phyloP scores from a whole-genome alignment of 2,329 filamentous ascomycete genomes.

The Fusarium illudens region DNA sequence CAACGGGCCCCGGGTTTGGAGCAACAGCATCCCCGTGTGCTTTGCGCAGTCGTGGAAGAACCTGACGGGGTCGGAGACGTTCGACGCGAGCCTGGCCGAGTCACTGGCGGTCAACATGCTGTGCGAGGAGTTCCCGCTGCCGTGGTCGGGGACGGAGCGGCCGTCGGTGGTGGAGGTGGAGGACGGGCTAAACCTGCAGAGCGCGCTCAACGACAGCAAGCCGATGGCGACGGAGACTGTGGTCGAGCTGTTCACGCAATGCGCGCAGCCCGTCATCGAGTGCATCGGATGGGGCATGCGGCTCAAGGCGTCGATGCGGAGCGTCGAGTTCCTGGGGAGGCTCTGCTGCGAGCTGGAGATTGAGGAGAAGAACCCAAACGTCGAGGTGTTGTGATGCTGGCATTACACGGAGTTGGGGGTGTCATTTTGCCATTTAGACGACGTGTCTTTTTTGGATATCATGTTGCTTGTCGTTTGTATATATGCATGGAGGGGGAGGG shows the following conservation, averaged over 20 bases:
- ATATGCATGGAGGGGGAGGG: neutral
- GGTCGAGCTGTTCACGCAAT: slow-evolving; percentile 38
- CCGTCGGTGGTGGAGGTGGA: slow-evolving; percentile 38
- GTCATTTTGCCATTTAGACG: neutral
- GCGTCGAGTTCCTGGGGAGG: slow-evolving; percentile 37
- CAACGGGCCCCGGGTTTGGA: slow-evolving; percentile 38
- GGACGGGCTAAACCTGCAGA: slow-evolving; percentile 36
- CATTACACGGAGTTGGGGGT: slow-evolving; percentile 25
- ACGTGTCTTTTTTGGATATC: slow-evolving; percentile 8
- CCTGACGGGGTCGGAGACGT: slow-evolving; percentile 33
- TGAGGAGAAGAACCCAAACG: slow-evolving; percentile 34
- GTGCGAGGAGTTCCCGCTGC: slow-evolving; percentile 38
- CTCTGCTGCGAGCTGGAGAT: slow-evolving; percentile 40
- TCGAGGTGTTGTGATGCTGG: slow-evolving; percentile 24
- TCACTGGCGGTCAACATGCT: slow-evolving; percentile 40
- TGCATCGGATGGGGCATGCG: slow-evolving; percentile 35
- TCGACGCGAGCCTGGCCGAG: slow-evolving; percentile 32
- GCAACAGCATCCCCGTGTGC: slow-evolving; percentile 41
- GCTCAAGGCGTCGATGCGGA: slow-evolving; percentile 36
- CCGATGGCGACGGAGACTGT: slow-evolving; percentile 36
- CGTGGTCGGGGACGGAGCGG: slow-evolving; percentile 34
- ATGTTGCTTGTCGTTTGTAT: neutral
- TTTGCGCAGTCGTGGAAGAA: slow-evolving; percentile 40
- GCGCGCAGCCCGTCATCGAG: slow-evolving; percentile 35
- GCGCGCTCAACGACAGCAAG: slow-evolving; percentile 29